These are phyloP conservation scores for Saccharomycopsis schoenii DNA, from an alignment of 805 yeast species.

Conservation along the genomic window DNA sequence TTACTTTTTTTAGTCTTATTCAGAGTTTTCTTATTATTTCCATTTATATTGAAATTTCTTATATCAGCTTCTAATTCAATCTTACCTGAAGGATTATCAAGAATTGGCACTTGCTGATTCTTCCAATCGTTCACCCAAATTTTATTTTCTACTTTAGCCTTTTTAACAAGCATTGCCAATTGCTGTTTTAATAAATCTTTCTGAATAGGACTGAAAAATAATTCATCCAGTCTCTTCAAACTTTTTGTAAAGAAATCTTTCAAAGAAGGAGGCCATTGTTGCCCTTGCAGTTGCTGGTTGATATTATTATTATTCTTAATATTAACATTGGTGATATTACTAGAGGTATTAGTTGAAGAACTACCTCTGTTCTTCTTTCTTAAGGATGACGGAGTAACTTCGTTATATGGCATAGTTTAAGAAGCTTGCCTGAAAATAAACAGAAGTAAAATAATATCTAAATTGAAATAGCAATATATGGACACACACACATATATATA, in stretches of 20 bases:
- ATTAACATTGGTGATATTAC: background rate
- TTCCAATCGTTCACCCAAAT: slow-evolving; percentile 47
- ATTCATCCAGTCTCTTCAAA: slow-evolving; percentile 32
- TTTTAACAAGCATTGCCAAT: slow-evolving; percentile 37
- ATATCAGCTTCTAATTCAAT: slow-evolving; percentile 1
- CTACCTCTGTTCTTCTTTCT: background rate
- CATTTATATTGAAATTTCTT: background rate
- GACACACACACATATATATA: too few relatives aligned
- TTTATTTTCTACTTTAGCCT: slow-evolving; percentile 35
- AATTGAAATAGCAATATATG: background rate
- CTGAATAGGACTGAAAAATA: slow-evolving; percentile 25
- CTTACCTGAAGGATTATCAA: slow-evolving; percentile 20
- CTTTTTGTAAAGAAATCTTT: slow-evolving; percentile 38
- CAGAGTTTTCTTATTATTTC: background rate
- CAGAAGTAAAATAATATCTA: background rate
- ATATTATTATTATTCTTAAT: background rate
- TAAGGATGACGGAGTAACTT: slow-evolving; percentile 7
- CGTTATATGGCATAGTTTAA: slow-evolving; percentile 3
- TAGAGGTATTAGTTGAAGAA: background rate
- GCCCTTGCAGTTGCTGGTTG: background rate
- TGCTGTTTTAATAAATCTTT: slow-evolving; percentile 38
- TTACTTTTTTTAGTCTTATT: background rate
- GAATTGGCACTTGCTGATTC: slow-evolving; percentile 38
- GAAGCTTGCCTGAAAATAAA: background rate
- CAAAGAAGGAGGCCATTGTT: background rate